phyloP scores from a whole-genome alignment of 768 basidiomycete species.

The Leccinum longicurvipes region DNA sequence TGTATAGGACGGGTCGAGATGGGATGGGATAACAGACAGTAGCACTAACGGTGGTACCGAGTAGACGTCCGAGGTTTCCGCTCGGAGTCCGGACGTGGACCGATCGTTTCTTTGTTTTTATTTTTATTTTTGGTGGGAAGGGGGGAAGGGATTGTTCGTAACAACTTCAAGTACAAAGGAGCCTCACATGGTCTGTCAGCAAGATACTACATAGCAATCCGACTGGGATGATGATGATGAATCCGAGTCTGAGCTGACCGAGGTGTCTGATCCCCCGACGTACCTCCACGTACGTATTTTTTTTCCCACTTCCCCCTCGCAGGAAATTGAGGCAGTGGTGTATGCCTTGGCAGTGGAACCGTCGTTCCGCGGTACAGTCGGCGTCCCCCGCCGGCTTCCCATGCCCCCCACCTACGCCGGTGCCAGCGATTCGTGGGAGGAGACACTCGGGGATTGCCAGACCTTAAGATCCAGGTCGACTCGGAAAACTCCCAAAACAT shows the following conservation, averaged over 20 bases:
- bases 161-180: background rate
- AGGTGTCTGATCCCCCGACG: background rate
- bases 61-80: constrained; percentile 11
- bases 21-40: background rate
- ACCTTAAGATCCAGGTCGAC: background rate
- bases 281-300: background rate
- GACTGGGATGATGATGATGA: background rate
- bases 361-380: background rate
- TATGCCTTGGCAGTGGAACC: background rate
- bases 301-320: background rate
- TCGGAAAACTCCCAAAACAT: background rate
- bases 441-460: background rate
- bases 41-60: background rate
- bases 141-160: background rate
- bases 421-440: background rate
- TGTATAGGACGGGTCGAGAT: background rate
- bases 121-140: too few relatives aligned
- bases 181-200: background rate
- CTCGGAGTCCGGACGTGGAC: background rate
- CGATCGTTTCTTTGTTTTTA: background rate
- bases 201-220: background rate
- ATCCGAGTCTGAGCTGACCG: background rate
- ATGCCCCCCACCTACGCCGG: background rate
- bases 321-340: background rate
- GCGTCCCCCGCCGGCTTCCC: background rate